Evolutionary conservation across 2,329 filamentous ascomycete genomes (phyloP), one percentile per base, ranked within the genome.

Genomic region (Ascochyta clinopodiicola): DNA sequence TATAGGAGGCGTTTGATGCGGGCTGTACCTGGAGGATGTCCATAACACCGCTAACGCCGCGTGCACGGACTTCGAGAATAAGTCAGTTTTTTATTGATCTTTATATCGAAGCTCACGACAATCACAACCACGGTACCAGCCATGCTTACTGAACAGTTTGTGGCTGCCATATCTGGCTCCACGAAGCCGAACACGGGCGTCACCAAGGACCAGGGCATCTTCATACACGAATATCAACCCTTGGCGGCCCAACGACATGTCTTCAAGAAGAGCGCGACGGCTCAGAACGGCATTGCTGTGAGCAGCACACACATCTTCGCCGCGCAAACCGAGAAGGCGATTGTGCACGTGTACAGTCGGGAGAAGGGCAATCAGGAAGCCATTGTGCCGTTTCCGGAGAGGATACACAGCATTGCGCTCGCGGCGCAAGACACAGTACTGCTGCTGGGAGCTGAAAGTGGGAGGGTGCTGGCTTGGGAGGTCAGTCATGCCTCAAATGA

Each of bases 221-320:
- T 96, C 78, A 77, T 90, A 51, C 90, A 96, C 76, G 88, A 92
- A 60, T 84, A 92, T 66, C 89, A 92, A 67, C 93, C 93, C 36
- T 84, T 88, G 49, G 85, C 88, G 61, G 83, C 86, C n/a, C 85
- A 92, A 71, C 88, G 89, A 69, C 81, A 86, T 60, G 84, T 88
- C 43, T 93, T 95, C 83, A 98, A 97, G 82, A 98, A 96, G 79
- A 96, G 91, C 80, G 90, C 91, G 15, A 87, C 88, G n/a, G 83
- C 88, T 24, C 80, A 84, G 54, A 91, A 94, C 75, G 89, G 91
- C 66, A 80, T 99, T 51, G 93, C 92, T 27, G 83, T 93, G 65
- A 96, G 84, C 75, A 81, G 85, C 39, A 88, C 88, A 19, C 95
- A 99, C 73, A 83, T 98, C 42, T 99, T 96, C 73, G 89, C 93